Evolutionary conservation across 371 early-diverging fungal genomes (phyloP), one percentile per base, ranked within the genome.

Genomic region (Haplosporangium sp.): DNA sequence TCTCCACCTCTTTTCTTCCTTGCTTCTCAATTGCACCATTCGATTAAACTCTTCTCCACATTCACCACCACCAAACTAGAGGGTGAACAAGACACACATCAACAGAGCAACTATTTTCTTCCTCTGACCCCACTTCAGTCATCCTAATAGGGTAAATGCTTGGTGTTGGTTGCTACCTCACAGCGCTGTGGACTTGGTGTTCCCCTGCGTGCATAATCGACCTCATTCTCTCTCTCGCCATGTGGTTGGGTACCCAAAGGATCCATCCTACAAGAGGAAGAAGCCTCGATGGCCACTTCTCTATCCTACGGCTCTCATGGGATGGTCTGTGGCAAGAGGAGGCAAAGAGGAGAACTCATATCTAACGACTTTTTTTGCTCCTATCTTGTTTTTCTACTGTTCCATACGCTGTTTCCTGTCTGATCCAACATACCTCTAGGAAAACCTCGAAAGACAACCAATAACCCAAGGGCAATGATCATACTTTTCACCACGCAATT

Each of bases 1-100:
- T 12, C 21, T 51, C 55, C 14, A 29, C 36, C 55, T 29, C 29
- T 37, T 55, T 23, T 48, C 14, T 36, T 61, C 51, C 37, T 61
- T 43, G 23, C 43, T 23, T 20, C 8, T 18, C 16, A 12, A 23
- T 23, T 53, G 16, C 53, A n/a, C 11, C 53, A n/a, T 20, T 46
- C 60, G 37, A 23, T 12, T 37, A 46, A n/a, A 42, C 2, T 36
- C 51, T 29, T 36, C 51, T 29, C 29, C 29, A 29, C 29, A 29
- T 29, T 29, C 29, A 29, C 29, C 29, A 29, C 29, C 29, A 29
- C 29, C 29, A 29, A 29, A 29, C 29, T 29, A 29, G 29, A 29
- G 29, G 29, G 29, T 29, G 29, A 4, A 29, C 29, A 29, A 29
- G 29, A 29, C 29, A 29, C 2, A 29, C 29, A 29, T 29, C 29